Conservation (phyloP, 768 basidiomycete species). For the Lactarius tabidus region DNA sequence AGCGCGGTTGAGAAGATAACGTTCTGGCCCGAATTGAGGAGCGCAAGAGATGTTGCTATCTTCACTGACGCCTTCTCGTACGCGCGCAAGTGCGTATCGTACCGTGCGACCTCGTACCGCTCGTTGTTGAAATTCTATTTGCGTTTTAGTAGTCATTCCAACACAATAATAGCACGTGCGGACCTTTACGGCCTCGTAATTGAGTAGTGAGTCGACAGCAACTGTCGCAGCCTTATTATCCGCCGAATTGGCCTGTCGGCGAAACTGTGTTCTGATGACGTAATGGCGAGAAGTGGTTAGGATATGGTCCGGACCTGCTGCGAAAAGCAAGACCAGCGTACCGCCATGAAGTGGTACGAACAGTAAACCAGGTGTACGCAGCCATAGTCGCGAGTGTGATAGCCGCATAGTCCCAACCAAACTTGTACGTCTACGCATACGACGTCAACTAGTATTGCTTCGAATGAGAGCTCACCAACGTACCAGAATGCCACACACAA, state of each 20-base stretch:
- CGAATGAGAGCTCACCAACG: slow-evolving; percentile 29
- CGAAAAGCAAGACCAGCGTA: slow-evolving; percentile 33
- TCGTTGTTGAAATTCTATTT: slow-evolving; percentile 96
- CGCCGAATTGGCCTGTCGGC: slow-evolving; percentile 91
- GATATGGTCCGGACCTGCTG: neutral
- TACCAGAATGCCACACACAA: slow-evolving; percentile 97
- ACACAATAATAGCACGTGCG: slow-evolving; percentile 6
- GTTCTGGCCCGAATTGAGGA: slow-evolving; percentile 94
- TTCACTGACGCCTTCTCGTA: slow-evolving; percentile 93
- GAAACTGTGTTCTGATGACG: slow-evolving; percentile 75
- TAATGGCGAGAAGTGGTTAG: neutral
- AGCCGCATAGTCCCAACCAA: slow-evolving; percentile 95
- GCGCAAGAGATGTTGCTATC: slow-evolving; percentile 91
- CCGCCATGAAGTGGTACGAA: slow-evolving; percentile 96
- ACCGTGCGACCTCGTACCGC: slow-evolving; percentile 82
- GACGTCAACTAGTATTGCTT: slow-evolving; percentile 1
- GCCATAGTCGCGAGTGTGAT: slow-evolving; percentile 82
- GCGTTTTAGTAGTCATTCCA: neutral
- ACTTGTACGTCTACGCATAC: slow-evolving; percentile 79
- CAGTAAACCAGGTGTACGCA: slow-evolving; percentile 95
- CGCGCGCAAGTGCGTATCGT: slow-evolving; percentile 79
- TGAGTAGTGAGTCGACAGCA: slow-evolving; percentile 93
- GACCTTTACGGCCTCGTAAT: slow-evolving; percentile 98
- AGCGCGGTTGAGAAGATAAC: slow-evolving; percentile 92
- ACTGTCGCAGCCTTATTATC: slow-evolving; percentile 95